Conservation (phyloP, 2,329 filamentous ascomycete genomes). For the Fusarium devonianum region DNA sequence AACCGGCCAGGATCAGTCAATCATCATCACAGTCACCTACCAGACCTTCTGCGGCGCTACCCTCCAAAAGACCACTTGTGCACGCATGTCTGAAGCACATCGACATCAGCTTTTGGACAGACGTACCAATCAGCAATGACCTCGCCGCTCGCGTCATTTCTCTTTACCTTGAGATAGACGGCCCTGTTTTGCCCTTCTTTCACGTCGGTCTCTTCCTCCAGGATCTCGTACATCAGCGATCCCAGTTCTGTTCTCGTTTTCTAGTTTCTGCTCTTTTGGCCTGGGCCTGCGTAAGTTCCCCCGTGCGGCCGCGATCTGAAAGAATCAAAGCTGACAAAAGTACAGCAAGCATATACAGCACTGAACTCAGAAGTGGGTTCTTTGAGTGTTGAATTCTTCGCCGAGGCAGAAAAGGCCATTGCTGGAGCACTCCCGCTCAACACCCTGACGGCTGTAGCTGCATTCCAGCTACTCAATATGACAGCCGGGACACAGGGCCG, state of each 20-base stretch:
- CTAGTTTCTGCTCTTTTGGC: constrained; percentile 43
- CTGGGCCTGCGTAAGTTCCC: constrained; percentile 2
- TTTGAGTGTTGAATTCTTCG: not conserved
- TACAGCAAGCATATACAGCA: constrained; percentile 1
- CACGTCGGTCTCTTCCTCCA: constrained; percentile 45
- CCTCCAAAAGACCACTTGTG: not conserved
- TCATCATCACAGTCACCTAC: not conserved
- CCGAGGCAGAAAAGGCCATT: not conserved
- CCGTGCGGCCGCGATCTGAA: too few species aligned
- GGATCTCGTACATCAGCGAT: constrained; percentile 39
- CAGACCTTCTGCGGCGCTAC: not conserved
- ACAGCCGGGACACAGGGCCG: not conserved
- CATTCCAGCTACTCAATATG: constrained; percentile 1
- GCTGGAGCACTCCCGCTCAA: not conserved
- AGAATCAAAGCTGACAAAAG: not conserved
- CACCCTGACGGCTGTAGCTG: constrained; percentile 7
- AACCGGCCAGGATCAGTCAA: constrained; percentile 1
- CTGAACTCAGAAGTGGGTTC: not conserved
- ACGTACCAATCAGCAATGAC: constrained; percentile 40
- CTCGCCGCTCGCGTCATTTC: constrained; percentile 45
- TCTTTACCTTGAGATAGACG: constrained; percentile 47
- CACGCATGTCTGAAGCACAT: constrained; percentile 13
- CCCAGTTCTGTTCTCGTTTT: constrained; percentile 45
- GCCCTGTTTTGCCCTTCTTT: constrained; percentile 49
- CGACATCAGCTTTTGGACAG: constrained; percentile 45